phyloP scores from a whole-genome alignment of 2,329 filamentous ascomycete genomes.

The Fusarium metavorans region DNA sequence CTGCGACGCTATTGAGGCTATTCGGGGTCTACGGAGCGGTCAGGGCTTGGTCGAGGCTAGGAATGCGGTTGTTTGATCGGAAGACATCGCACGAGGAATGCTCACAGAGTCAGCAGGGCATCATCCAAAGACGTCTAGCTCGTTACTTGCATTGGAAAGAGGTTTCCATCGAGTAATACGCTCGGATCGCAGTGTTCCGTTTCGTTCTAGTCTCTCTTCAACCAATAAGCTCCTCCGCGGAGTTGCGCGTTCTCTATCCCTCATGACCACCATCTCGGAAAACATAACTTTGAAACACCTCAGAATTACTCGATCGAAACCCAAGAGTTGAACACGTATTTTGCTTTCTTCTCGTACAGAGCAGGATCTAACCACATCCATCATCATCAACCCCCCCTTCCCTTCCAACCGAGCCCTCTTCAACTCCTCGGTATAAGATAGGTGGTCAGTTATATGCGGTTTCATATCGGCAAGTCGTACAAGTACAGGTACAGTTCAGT shows the following conservation, averaged over 20 bases:
- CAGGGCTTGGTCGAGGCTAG: neutral
- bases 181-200: constrained; percentile 3
- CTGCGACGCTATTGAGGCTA: constrained; percentile 2
- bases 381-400: neutral
- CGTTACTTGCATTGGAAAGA: neutral
- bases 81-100: neutral
- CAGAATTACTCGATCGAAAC: constrained; percentile 33
- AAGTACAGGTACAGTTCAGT: constrained; percentile 34
- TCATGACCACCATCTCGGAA: neutral
- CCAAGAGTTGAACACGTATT: constrained; percentile 12
- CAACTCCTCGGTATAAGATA: neutral
- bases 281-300: neutral
- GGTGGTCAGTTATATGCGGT: constrained; percentile 11
- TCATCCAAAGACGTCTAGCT: neutral
- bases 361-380: constrained; percentile 15
- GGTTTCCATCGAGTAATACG: constrained; percentile 37
- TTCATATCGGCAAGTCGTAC: constrained; percentile 13
- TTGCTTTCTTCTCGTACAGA: constrained; percentile 2
- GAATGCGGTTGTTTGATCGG: neutral
- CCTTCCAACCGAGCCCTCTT: neutral
- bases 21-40: constrained; percentile 13
- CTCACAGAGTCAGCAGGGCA: constrained; percentile 7
- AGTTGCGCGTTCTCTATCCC: constrained; percentile 4
- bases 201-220: constrained; percentile 4
- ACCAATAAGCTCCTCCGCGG: constrained; percentile 4